These are phyloP conservation scores for Boletus coccyginus DNA, from an alignment of 768 basidiomycete genomes.

Conservation along the genomic window DNA sequence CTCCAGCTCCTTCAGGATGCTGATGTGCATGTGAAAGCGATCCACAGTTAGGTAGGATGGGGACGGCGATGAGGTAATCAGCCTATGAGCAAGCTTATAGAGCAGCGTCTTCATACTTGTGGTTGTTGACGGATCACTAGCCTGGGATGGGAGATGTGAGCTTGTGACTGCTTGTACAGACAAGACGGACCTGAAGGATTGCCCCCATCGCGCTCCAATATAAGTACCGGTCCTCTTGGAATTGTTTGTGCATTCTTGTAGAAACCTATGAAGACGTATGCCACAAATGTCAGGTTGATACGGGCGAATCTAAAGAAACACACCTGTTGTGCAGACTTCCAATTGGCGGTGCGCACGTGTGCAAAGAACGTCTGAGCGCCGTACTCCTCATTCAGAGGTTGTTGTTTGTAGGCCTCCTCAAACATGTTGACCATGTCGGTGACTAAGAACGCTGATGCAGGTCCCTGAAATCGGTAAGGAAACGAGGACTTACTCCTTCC, in stretches of 20 bases:
- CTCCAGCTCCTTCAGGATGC: conserved; percentile 65
- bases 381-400: conserved; percentile 79
- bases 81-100: conserved; percentile 74
- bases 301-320: conserved; percentile 1
- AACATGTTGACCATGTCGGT: conserved; percentile 82
- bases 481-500: conserved; percentile 52
- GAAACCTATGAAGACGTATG: conserved; percentile 50
- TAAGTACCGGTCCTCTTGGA: conserved; percentile 75
- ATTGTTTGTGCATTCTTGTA: conserved; percentile 79
- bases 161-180: background rate
- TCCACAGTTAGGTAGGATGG: conserved; percentile 67
- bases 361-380: conserved; percentile 85
- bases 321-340: conserved; percentile 87
- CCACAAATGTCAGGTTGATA: background rate
- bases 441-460: conserved; percentile 38
- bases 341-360: conserved; percentile 72
- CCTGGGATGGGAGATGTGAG: conserved; percentile 41
- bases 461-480: background rate
- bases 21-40: conserved; percentile 74
- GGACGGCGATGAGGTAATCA: conserved; percentile 60
- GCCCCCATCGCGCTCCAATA: conserved; percentile 84
- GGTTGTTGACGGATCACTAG: conserved; percentile 64
- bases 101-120: conserved; percentile 62
- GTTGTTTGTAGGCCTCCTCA: conserved; percentile 80
- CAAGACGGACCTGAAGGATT: conserved; percentile 62